phyloP scores from a whole-genome alignment of 192 early-diverging fungal genomes.

The Mortierella hygrophila region DNA sequence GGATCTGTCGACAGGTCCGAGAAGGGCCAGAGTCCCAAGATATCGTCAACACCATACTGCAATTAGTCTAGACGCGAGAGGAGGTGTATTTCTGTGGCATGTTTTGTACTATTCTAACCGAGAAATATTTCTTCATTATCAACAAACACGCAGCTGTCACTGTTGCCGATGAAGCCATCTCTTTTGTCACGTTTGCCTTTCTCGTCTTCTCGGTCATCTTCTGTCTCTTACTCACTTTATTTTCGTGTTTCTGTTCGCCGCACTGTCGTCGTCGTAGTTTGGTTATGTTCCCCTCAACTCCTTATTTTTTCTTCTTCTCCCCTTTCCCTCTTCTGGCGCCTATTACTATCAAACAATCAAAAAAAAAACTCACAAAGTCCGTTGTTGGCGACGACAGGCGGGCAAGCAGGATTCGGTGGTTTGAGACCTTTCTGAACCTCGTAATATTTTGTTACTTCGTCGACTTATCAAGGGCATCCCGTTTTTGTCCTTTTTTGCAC shows the following conservation, averaged over 20 bases:
- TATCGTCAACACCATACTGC: too few relatives aligned
- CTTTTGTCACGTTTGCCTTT: constrained; percentile 9
- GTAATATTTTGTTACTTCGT: neutral
- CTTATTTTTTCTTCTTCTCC: constrained; percentile 1
- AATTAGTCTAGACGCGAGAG: neutral
- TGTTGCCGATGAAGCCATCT: neutral
- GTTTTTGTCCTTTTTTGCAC: neutral
- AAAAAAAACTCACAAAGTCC: neutral
- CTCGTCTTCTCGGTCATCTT: neutral
- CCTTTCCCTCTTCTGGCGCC: neutral
- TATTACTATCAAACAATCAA: neutral
- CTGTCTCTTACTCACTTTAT: neutral
- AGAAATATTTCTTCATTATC: neutral
- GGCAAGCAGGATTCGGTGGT: neutral
- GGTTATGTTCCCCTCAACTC: neutral
- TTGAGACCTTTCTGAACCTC: neutral
- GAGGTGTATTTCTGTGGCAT: neutral
- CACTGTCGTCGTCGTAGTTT: neutral
- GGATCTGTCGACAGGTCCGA: neutral
- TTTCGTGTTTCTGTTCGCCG: neutral
- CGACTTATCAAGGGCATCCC: neutral
- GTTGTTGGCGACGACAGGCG: neutral
- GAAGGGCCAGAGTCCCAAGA: too few relatives aligned
- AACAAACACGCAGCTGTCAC: neutral
- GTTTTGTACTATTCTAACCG: neutral